Evolutionary conservation across 441 rosid genomes (phyloP).

Genomic region (Gossypium davidsonii): DNA sequence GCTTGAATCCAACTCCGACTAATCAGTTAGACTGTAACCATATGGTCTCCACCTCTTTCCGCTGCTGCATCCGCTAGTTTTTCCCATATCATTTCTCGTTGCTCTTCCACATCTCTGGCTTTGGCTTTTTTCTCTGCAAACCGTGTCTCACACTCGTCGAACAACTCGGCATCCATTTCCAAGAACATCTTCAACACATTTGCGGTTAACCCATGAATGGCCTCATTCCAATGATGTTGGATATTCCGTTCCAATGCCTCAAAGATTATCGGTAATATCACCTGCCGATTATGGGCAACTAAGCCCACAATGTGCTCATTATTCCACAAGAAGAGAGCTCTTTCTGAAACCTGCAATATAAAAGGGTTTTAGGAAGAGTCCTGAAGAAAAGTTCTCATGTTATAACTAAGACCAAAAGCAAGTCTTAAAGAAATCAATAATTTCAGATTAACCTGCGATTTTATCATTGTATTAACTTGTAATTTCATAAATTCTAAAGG

Average conservation of each 20-base stretch:
- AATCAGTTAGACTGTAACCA: conserved; percentile 40
- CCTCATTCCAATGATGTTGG: conserved; percentile 74
- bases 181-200: conserved; percentile 77
- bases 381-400: background rate
- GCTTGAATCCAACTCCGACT: conserved; percentile 2
- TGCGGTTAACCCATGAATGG: conserved; percentile 70
- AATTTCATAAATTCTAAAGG: too few species aligned
- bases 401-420: background rate
- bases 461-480: too few species aligned
- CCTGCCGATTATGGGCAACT: conserved; percentile 65
- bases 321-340: conserved; percentile 92
- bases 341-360: conserved; percentile 76
- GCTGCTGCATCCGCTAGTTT: conserved; percentile 70
- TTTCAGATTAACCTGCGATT: background rate
- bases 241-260: conserved; percentile 76
- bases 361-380: conserved; percentile 8
- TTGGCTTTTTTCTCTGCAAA: conserved; percentile 51
- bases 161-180: conserved; percentile 77
- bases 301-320: conserved; percentile 77
- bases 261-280: conserved; percentile 61
- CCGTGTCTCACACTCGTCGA: conserved; percentile 65
- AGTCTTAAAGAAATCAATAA: background rate
- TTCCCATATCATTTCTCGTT: conserved; percentile 66
- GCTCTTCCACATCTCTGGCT: conserved; percentile 60
- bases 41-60: conserved; percentile 48